Evolutionary conservation across 495 filamentous ascomycete species (phyloP), one percentile per base, ranked within the genome.

Genomic region (Physcia stellaris): DNA sequence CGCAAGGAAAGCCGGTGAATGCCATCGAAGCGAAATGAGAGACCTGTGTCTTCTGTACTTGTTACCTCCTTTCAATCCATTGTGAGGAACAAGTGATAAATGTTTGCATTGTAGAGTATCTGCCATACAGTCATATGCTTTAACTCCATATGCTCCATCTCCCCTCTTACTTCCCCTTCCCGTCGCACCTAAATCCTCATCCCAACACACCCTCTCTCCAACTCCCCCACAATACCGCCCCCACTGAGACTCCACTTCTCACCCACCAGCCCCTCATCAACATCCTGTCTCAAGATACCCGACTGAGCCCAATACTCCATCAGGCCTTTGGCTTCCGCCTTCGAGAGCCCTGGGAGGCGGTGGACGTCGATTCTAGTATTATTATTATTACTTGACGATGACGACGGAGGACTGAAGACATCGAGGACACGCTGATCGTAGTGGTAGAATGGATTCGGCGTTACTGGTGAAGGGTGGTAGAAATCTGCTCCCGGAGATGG

Each of bases 281-380:
- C 66, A 31, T 56, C 61, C 39, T 70, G 57, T 37, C 80, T 71
- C 51, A 92, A 54, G 49, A 95, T 62, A 13, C 90, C 90, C 56
- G 85, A 93, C 18, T 66, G 71, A 3, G 83, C 87, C 61, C 86
- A 96, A 60, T 95, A 96, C 66, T 95, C 90, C 74, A 96, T 74
- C 47, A 90, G 63, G 1, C 72, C 68, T 38, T 80, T 71, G 26
- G 87, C 77, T 62, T 96, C 87, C 17, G 63, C 59, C 53, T 75
- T 83, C 39, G 63, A 80, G 42, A 95, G 39, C 4, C 83, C 79
- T 20, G 60, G 60, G 18, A 93, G 48, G 10, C 61, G 59, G 45
- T 71, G 60, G 28, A 87, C 58, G 17, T 69, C 67, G n/a, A 71
- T 64, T 63, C 28, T 50, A 52, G 3, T 1, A 12, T 28, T 22